Conservation (phyloP, 116 monocot genomes). For the Iris pallida region DNA sequence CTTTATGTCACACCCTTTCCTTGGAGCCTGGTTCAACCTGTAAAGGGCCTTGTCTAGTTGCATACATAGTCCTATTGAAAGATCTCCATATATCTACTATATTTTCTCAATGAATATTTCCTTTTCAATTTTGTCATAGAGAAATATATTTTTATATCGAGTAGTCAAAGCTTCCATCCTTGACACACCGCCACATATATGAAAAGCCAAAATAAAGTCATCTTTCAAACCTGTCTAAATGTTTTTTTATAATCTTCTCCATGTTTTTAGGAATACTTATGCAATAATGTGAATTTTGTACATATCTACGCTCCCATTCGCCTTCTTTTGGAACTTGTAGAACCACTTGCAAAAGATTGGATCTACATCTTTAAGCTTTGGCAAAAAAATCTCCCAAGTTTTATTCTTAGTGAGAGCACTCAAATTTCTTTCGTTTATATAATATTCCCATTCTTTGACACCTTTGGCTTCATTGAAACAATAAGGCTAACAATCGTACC, state of each 20-base stretch:
- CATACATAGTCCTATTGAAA: background rate
- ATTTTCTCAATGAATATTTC: background rate
- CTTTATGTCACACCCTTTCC: background rate
- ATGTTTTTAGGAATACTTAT: background rate
- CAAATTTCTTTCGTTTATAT: background rate
- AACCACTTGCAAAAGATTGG: conserved; percentile 7
- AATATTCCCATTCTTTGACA: background rate
- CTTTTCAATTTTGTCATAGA: conserved; percentile 4
- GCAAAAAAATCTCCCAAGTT: background rate
- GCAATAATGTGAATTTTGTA: conserved; percentile 1
- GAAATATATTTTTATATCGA: background rate
- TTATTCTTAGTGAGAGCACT: background rate
- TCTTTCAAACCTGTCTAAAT: background rate
- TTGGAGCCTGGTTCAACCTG: background rate
- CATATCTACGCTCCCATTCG: background rate
- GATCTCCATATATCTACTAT: background rate
- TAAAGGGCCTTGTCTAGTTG: conserved; percentile 3
- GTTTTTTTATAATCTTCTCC: background rate
- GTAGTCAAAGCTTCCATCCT: background rate
- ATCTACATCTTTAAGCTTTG: background rate
- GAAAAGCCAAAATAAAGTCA: background rate
- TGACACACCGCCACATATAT: background rate
- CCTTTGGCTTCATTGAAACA: background rate
- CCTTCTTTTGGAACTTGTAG: background rate
- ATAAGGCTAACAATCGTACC: background rate